Percentiles rank a stretch among this genome's conserved stretches.
These are phyloP conservation scores for Verticillium zaregamsianum DNA, from an alignment of 2,329 filamentous ascomycete species.

Conservation along the genomic window DNA sequence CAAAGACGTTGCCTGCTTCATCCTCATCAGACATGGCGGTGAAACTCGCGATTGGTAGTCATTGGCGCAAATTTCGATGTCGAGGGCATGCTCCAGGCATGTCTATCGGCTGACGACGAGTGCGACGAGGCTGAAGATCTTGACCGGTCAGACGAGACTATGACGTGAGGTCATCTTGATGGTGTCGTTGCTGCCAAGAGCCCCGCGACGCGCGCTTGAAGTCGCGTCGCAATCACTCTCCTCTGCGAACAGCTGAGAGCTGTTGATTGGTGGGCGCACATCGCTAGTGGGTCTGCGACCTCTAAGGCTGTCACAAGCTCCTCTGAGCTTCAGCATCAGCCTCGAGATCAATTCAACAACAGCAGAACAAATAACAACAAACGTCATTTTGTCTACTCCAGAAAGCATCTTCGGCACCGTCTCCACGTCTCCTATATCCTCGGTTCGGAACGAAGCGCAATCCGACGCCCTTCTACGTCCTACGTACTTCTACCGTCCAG, in stretches of 20 bases:
- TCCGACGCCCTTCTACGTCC: no score
- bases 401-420: background rate
- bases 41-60: background rate
- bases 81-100: background rate
- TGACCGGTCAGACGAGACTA: background rate
- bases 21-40: slow-evolving; percentile 34
- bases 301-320: background rate
- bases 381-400: no score
- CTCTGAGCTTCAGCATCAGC: background rate
- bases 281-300: background rate
- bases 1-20: slow-evolving; percentile 53
- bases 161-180: background rate
- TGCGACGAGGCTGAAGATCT: background rate
- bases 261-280: background rate
- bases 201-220: background rate
- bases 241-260: background rate
- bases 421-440: background rate
- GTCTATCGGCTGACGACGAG: background rate
- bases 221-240: background rate
- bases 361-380: background rate
- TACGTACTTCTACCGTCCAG: background rate
- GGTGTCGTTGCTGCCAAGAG: background rate
- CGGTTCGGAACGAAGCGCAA: background rate
- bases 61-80: background rate
- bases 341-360: background rate